phyloP scores from a whole-genome alignment of 495 filamentous ascomycete species.

The Lasiosphaeria hispida region DNA sequence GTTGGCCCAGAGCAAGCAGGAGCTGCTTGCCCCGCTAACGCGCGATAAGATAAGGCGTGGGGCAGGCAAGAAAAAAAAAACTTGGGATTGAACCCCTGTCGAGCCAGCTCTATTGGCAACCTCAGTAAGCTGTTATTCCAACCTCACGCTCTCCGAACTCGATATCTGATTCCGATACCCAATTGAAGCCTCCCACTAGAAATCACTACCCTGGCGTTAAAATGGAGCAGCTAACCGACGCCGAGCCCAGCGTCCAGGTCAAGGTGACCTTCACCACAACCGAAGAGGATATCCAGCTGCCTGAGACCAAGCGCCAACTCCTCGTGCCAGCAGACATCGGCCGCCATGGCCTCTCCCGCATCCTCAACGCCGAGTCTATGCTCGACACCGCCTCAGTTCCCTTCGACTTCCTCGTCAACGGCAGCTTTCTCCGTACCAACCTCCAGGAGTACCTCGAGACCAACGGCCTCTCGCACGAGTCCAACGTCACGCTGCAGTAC shows the following conservation, averaged over 20 bases:
- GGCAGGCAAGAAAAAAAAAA: conserved; percentile 33
- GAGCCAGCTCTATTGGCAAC: neutral
- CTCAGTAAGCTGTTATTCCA: neutral
- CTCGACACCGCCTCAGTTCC: conserved; percentile 80
- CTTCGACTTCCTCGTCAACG: conserved; percentile 94
- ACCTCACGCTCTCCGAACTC: neutral
- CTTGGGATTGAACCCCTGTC: conserved; percentile 16
- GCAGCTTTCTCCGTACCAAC: conserved; percentile 81
- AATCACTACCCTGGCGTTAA: neutral
- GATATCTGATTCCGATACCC: neutral
- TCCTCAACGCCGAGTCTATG: conserved; percentile 83
- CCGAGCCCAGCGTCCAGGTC: conserved; percentile 34
- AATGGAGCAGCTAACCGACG: conserved; percentile 29
- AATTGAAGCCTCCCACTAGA: neutral
- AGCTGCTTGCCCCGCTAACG: conserved; percentile 22
- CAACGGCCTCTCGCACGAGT: conserved; percentile 85
- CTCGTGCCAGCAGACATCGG: conserved; percentile 69
- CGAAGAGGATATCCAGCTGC: conserved; percentile 54
- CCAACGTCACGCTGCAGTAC: conserved; percentile 84
- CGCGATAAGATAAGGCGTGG: conserved; percentile 37
- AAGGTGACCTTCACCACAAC: conserved; percentile 60
- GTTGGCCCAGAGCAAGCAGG: too few species aligned
- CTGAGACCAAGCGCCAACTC: conserved; percentile 52
- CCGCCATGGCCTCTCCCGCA: conserved; percentile 84
- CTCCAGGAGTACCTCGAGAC: conserved; percentile 83